Percentiles rank a stretch among this genome's conserved stretches.
Conservation (phyloP, 148 eudicot species). For the Amaranthus palmeri region DNA sequence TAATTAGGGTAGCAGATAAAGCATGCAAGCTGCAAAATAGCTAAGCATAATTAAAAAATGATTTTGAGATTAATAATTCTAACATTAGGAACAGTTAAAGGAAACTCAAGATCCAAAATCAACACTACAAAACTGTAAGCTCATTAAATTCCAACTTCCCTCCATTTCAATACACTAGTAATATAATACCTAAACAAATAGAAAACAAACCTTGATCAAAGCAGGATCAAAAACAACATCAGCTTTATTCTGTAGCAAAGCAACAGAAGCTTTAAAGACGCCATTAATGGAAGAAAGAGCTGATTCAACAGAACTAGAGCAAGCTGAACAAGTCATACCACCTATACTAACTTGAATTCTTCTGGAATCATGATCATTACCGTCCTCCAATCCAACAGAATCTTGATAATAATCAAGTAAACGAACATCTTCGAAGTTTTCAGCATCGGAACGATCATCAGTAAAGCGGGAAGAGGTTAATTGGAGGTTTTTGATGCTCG, state of each 20-base stretch:
- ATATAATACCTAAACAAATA: neutral
- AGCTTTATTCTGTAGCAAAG: slow-evolving; percentile 84
- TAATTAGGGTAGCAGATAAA: neutral
- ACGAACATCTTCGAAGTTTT: slow-evolving; percentile 58
- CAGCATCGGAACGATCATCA: slow-evolving; percentile 26
- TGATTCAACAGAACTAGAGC: slow-evolving; percentile 80
- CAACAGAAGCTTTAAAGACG: slow-evolving; percentile 70
- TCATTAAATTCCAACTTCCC: no score
- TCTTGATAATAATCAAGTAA: slow-evolving; percentile 47
- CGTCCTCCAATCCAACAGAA: neutral
- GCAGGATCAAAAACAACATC: slow-evolving; percentile 60
- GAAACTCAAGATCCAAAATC: no score
- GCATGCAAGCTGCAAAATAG: no score
- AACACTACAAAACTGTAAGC: no score
- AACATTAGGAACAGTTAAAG: no score
- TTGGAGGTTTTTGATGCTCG: slow-evolving; percentile 39
- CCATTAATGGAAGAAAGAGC: slow-evolving; percentile 58
- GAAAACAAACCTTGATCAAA: slow-evolving; percentile 51
- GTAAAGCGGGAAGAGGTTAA: slow-evolving; percentile 27
- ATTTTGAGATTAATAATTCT: no score
- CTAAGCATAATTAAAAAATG: no score
- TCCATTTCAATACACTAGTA: neutral
- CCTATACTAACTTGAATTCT: slow-evolving; percentile 64
- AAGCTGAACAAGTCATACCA: slow-evolving; percentile 95
- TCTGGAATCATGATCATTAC: slow-evolving; percentile 9